phyloP scores from a whole-genome alignment of 2,329 filamentous ascomycete species.

The Talaromyces rugulosus region DNA sequence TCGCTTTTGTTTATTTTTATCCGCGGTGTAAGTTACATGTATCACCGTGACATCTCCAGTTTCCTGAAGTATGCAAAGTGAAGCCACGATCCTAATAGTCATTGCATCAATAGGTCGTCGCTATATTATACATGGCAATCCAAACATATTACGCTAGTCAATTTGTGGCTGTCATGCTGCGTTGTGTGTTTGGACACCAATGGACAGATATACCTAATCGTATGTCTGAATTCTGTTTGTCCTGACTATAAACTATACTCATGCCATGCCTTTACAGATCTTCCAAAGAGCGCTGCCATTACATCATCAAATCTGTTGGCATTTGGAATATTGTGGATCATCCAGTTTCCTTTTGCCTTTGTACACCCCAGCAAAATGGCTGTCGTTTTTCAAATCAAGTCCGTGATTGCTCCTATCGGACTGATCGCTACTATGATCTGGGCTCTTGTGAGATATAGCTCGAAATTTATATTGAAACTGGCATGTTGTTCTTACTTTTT shows the following conservation, averaged over 20 bases:
- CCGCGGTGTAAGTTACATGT: constrained; percentile 6
- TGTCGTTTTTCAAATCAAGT: constrained; percentile 6
- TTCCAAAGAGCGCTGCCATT: constrained; percentile 6
- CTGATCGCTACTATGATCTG: constrained; percentile 8
- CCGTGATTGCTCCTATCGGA: constrained; percentile 6
- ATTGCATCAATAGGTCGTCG: constrained; percentile 2
- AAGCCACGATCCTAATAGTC: not conserved
- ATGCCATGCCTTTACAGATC: not conserved
- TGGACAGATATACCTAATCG: constrained; percentile 8
- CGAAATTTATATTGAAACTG: not conserved
- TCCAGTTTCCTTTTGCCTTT: constrained; percentile 11
- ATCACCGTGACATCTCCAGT: not conserved
- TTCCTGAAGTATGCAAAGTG: not conserved
- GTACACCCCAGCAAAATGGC: constrained; percentile 10
- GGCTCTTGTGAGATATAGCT: constrained; percentile 2
- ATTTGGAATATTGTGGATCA: constrained; percentile 6
- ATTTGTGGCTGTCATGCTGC: constrained; percentile 8
- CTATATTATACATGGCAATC: constrained; percentile 9
- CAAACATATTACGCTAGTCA: constrained; percentile 9
- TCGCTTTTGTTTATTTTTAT: constrained; percentile 10
- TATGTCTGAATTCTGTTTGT: not conserved
- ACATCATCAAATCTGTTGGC: constrained; percentile 5
- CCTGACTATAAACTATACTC: not conserved
- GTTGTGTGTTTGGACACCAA: constrained; percentile 6
- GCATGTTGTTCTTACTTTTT: not conserved